Percentiles rank a stretch among this genome's conserved stretches.
These are phyloP conservation scores for Calonectria pseudoreteaudii DNA, from an alignment of 2,329 filamentous ascomycete genomes.

Conservation along the genomic window DNA sequence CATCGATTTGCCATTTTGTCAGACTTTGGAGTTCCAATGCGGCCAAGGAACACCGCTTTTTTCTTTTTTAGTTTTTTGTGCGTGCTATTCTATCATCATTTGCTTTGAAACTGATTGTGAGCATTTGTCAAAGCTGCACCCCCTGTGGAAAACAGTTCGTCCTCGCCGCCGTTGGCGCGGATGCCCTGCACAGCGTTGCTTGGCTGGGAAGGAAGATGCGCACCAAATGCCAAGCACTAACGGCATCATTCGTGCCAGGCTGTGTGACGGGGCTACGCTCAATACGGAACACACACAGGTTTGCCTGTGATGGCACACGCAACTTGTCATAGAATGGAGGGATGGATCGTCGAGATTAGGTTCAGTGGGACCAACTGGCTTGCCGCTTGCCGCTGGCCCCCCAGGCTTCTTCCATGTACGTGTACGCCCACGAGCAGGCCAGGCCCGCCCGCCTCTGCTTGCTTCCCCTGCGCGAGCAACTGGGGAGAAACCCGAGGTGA, in stretches of 20 bases:
- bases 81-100: no score
- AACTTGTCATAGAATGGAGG: constrained; percentile 1
- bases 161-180: constrained; percentile 7
- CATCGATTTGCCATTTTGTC: background rate
- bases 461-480: background rate
- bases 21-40: background rate
- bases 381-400: background rate
- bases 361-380: constrained; percentile 36
- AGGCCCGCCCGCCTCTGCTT: background rate
- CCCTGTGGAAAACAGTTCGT: background rate
- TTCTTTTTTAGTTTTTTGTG: no score
- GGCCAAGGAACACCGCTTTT: background rate
- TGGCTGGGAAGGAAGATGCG: background rate
- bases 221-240: constrained; percentile 7
- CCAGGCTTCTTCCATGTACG: background rate
- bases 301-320: constrained; percentile 1
- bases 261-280: background rate
- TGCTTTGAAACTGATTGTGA: background rate
- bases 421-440: background rate
- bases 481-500: constrained; percentile 13
- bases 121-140: background rate
- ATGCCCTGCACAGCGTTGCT: background rate
- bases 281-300: background rate
- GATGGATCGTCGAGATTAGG: constrained; percentile 45
- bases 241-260: constrained; percentile 11